Evolutionary conservation across 2,329 filamentous ascomycete species (phyloP), one percentile per base, ranked within the genome.

Genomic region (Alternaria sp.): DNA sequence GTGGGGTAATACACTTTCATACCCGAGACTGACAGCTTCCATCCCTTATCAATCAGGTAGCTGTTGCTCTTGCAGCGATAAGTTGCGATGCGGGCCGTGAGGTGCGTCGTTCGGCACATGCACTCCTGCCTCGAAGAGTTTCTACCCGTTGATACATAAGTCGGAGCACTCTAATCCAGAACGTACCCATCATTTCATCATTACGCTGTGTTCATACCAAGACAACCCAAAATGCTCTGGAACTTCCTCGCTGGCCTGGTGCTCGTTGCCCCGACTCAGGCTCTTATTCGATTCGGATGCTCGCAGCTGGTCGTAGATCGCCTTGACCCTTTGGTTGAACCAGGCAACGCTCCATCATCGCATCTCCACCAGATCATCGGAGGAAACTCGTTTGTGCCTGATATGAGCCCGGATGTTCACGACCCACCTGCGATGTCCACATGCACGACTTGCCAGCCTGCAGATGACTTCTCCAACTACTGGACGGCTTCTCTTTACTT

Each of bases 281-380:
- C 71, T 18, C 60, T 75, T 3, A 74, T 75, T 51, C 70, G 73
- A 15, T 75, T 75, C 50, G 67, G 67, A 53, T 75, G 73, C 62
- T 70, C 68, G 10, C 73, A 75, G 56, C 70, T 75, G 6, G 71
- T 73, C 18, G 61, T 69, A n/a, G 68, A 75, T 53, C 69, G 73
- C 28, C 62, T 75, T n/a, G 73, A 75, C 53, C 73, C 73, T 0
- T 60, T 75, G 15, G 71, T 75, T 21, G 68, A 74, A 46, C 71
- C 71, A 7, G 73, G 71, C 12, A 49, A 63, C 2, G 49, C 30
- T 15, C 71, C 73, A 14, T 72, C 71, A 2, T 64, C 71, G 3
- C 73, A 75, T 63, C 57, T 73, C 15, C 73, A 75, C 43, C 73
- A 75, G 50, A 73, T 75, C 30, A 70, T 75, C 46, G 72, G 73